These are phyloP conservation scores for Nakazawaea ernobii DNA, from an alignment of 805 yeast genomes.

Conservation along the genomic window DNA sequence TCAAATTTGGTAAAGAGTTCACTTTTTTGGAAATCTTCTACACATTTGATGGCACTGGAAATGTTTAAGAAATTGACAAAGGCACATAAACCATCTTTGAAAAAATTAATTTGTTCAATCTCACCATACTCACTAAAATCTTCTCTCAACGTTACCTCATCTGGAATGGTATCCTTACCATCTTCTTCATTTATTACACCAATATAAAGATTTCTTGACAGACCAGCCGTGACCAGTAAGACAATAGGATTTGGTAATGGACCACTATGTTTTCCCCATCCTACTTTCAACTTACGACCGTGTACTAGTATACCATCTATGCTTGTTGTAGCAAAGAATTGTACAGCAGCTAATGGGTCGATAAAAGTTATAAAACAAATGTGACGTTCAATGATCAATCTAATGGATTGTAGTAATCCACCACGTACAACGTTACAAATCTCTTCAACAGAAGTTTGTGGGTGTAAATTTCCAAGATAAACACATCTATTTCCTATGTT, in stretches of 20 bases:
- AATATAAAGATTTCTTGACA: conserved; percentile 71
- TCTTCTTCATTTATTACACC: conserved; percentile 46
- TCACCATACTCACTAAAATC: conserved; percentile 67
- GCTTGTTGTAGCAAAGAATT: conserved; percentile 56
- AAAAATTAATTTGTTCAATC: conserved; percentile 70
- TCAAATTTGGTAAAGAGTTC: conserved; percentile 33
- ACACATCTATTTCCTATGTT: conserved; percentile 57
- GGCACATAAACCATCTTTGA: conserved; percentile 66
- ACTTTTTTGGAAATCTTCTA: conserved; percentile 46
- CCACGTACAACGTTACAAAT: conserved; percentile 74
- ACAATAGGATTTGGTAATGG: conserved; percentile 50
- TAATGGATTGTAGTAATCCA: conserved; percentile 62
- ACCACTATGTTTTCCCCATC: conserved; percentile 72
- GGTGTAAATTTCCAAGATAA: conserved; percentile 61
- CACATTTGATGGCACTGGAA: conserved; percentile 54
- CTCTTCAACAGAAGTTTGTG: conserved; percentile 62
- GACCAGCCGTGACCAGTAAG: conserved; percentile 65
- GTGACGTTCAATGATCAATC: conserved; percentile 42
- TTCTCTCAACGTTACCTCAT: conserved; percentile 42
- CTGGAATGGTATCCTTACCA: conserved; percentile 30
- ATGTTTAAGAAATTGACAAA: conserved; percentile 69
- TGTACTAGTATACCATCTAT: conserved; percentile 56
- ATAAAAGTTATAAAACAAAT: conserved; percentile 69
- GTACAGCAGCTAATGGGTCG: conserved; percentile 58
- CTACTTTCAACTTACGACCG: conserved; percentile 55